Base-by-base conservation (phyloP, 2,329 filamentous ascomycete species). In the Talaromyces sp. region DNA sequence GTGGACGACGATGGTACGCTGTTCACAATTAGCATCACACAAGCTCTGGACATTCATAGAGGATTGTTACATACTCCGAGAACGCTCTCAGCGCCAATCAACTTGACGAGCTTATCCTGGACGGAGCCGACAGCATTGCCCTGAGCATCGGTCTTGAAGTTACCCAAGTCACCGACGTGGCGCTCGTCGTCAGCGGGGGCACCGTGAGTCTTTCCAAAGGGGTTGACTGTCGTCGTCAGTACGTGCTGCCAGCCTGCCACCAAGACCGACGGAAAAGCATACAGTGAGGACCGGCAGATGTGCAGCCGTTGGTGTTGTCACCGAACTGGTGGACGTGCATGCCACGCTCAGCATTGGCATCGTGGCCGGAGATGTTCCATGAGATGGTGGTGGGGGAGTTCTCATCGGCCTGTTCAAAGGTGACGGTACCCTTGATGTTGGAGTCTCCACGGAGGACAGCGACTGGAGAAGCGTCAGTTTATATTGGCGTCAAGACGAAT, bases 281-380 rank as follows among this genome's bases (percentile, higher is more conserved):
- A 96, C 93, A 99, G 86, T 99, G 95, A 82, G 95, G 94, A 63
- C 95, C 95, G 72, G 95, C 95, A 72, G 91, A 96, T 71, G 94
- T 98, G 91, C 95, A 99, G 81, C 95, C 95, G 84, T 99, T 99
- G 86, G 95, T 98, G 88, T 98, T 98, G 87, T 98, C 95, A 80
- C 95, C 95, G 77, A 97, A 99, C 81, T 95, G 92, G 86, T 99
- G 95, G 78, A 99, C 89, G 87, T 99, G 95, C 87, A 98, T 93
- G 82, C 92, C 95, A 83, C 95, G 94, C 89, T 96, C 88, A 78
- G 95, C 93, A 81, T 96, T 97, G 83, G 94, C 77, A 79, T 98
- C 93, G 83, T 97, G 86, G 83, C 95, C 94, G 68, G 87, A 86
- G 82, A 99, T 93, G 83, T 97, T 88, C 89, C 91, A 99, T 77